Evolutionary conservation across 768 basidiomycete species (phyloP).

Genomic region (Boletales sp.): DNA sequence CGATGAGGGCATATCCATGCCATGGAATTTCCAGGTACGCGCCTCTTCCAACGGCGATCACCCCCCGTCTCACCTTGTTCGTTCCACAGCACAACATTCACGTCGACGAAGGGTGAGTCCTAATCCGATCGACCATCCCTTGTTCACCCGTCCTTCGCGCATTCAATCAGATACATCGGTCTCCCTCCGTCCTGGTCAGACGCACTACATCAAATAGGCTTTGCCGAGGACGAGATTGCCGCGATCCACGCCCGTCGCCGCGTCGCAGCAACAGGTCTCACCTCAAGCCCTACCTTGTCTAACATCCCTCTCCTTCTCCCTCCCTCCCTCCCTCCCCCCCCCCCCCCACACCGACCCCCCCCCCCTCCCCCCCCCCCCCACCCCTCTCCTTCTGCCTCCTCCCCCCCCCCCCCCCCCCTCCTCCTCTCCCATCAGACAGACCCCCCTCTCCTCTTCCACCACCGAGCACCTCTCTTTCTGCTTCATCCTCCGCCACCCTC

Average conservation of each 20-base stretch:
- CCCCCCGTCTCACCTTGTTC: neutral
- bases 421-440: too few species aligned
- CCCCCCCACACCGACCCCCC: too few species aligned
- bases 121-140: too few species aligned
- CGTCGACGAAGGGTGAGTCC: constrained; percentile 66
- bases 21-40: constrained; percentile 72
- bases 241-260: constrained; percentile 46
- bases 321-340: too few species aligned
- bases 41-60: neutral
- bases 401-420: too few species aligned
- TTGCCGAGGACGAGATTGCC: constrained; percentile 65
- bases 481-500: constrained; percentile 13
- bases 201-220: constrained; percentile 58
- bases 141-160: too few species aligned
- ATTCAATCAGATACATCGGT: constrained; percentile 47
- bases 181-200: constrained; percentile 74
- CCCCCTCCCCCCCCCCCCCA: too few species aligned
- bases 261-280: constrained; percentile 11
- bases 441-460: constrained; percentile 13
- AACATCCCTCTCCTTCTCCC: neutral
- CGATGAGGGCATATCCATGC: constrained; percentile 62
- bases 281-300: constrained; percentile 5
- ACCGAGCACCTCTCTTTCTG: constrained; percentile 17
- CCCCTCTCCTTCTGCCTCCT: too few species aligned
- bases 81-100: constrained; percentile 67